Percentiles rank a stretch among this genome's conserved stretches.
These are phyloP conservation scores for Ogataea saltuana DNA, from an alignment of 805 yeast genomes.

Conservation along the genomic window DNA sequence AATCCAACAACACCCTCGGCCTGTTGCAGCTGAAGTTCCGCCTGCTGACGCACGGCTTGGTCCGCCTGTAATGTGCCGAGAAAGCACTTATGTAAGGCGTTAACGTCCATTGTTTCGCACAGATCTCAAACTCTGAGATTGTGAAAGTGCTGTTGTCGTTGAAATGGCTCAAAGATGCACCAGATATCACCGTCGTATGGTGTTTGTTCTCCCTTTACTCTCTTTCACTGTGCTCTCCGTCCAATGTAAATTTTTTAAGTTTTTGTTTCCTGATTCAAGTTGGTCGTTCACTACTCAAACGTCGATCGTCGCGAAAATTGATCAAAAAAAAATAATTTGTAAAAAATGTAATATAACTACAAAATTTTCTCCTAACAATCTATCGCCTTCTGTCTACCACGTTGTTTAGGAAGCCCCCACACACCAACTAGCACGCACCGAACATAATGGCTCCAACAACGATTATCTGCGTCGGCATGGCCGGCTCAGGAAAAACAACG, in stretches of 20 bases:
- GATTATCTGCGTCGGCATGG: conserved; percentile 45
- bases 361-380: not conserved
- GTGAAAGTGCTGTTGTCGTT: no score
- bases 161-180: no score
- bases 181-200: no score
- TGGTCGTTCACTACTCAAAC: not conserved
- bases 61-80: conserved; percentile 76
- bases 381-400: not conserved
- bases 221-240: no score
- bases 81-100: conserved; percentile 69
- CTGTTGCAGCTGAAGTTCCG: conserved; percentile 65
- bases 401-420: no score
- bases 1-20: conserved; percentile 69
- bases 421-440: not conserved
- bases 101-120: conserved; percentile 70
- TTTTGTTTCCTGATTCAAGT: not conserved
- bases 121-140: no score
- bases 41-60: conserved; percentile 57
- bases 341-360: no score
- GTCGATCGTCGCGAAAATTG: not conserved
- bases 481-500: conserved; percentile 92
- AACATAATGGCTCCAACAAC: conserved; percentile 37
- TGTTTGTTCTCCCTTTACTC: no score
- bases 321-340: not conserved
- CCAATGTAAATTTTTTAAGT: not conserved